Evolutionary conservation across 768 basidiomycete species (phyloP), one percentile per base, ranked within the genome.

Genomic region (Agrocybe pediades): DNA sequence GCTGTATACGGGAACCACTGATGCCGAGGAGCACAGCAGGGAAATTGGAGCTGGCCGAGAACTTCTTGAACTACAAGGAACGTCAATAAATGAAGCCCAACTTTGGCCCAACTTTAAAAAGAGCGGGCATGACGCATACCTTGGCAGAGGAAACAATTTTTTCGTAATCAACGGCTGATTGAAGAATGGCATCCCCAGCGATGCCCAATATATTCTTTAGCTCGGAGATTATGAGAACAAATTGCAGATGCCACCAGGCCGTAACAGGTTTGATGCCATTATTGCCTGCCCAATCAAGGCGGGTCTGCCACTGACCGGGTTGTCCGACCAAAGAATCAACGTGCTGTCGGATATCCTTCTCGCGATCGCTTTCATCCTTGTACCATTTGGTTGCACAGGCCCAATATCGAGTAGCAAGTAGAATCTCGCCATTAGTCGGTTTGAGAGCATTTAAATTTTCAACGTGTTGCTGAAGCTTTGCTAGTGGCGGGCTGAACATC

Each of bases 1-100:
- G 20, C 41, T 58, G 26, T 16, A 56, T 17, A 43, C 33, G 46
- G 50, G 66, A 56, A 45, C 63, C 66, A 64, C 52, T 52, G 39
- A 46, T 46, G 49, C 59, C 59, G 26, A 61, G 13, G 26, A 61
- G 56, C 29, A 61, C 56, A 30, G 46, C 43, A 49, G 59, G 59
- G 49, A 61, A 61, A 45, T 61, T 61, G 25, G 49, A 57, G 39
- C 33, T 52, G 17, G 41, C 54, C 41, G 45, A 50, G 27, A 49
- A 61, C 9, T 7, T 29, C 42, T 55, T 57, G 56, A 47, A 58
- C 59, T 61, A 41, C 42, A 36, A 49, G 41, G 9, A 33, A 48
- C 40, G 53, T 30, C 49, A 49, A 56, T 49, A 19, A 30, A 41
- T 17, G 23, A 51, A 58, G n/a, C n/a, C n/a, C n/a, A n/a, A n/a